Conservation (phyloP, 352 stramenopile species). For the Pythium apleroticum region DNA sequence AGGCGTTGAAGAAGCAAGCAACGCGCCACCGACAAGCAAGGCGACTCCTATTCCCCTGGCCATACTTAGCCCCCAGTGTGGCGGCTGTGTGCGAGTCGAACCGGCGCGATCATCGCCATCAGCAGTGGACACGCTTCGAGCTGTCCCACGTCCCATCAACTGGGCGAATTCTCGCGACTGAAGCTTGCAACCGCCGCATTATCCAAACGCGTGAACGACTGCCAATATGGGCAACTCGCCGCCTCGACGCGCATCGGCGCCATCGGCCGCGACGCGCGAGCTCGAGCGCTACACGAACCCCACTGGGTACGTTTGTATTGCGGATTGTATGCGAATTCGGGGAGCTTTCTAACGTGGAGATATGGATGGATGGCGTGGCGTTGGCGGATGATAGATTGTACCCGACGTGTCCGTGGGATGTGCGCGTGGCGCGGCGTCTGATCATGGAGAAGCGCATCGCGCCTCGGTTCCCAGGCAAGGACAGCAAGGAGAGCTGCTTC, state of each 20-base stretch:
- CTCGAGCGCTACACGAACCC: slow-evolving; percentile 68
- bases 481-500: slow-evolving; percentile 60
- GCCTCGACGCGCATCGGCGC: slow-evolving; percentile 43
- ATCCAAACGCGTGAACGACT: neutral
- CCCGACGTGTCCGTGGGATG: slow-evolving; percentile 71
- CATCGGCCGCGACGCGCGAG: slow-evolving; percentile 32
- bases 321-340: neutral
- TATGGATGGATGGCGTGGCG: slow-evolving; percentile 3
- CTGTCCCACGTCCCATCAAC: neutral
- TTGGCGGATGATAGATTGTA: slow-evolving; percentile 56
- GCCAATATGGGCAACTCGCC: slow-evolving; percentile 68
- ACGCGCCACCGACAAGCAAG: no score
- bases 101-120: neutral
- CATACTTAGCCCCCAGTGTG: neutral
- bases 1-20: slow-evolving; percentile 2
- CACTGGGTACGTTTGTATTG: slow-evolving; percentile 46
- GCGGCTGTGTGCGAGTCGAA: neutral
- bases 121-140: neutral
- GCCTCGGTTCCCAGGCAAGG: slow-evolving; percentile 63
- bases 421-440: slow-evolving; percentile 57
- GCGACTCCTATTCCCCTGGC: neutral
- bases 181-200: neutral
- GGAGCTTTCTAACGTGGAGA: neutral
- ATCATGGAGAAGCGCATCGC: slow-evolving; percentile 77
- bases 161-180: neutral